Base-by-base conservation (phyloP, 2,329 filamentous ascomycete species). In the Botrytis deweyae region DNA sequence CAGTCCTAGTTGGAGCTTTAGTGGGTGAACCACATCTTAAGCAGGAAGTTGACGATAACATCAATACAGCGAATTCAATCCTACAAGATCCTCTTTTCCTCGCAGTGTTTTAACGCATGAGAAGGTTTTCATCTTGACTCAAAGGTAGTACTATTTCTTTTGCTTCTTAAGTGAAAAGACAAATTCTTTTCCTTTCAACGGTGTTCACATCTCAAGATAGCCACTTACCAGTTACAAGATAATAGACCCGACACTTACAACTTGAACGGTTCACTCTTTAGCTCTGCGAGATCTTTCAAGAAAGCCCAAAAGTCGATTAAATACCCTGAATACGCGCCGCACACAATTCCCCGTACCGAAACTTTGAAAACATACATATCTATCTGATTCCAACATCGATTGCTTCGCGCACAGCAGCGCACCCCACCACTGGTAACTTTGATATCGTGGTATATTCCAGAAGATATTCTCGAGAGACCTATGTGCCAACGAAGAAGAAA, bases 401-500 rank as follows among this genome's bases (percentile, higher is more conserved):
- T 72, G 66, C 72, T 62, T 70, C 40, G 67, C 58, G 72, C 72
- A 59, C 65, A 40, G 38, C 4, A 66, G 70, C 59, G 70, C 70
- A 67, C 44, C 70, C 62, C 44, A 72, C 70, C 61, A 52, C 44
- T 36, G 36, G 61, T 66, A 33, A 70, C 46, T 55, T 55, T 72
- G 61, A 62, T 74, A 75, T 76, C 75, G 72, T 76, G 73, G 78
- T 80, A 76, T 76, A 80, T 80, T 78, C 78, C 65, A 74, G 64
- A 74, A 74, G 68, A 73, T 61, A 72, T 65, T 69, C 78, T 75
- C 75, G 73, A 76, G 76, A 80, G 75, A 79, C 77, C 75, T 79
- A 81, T 81, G 80, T 81, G 76, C 80, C 78, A 80, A 80, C 79
- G 78, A 81, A 79, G 78, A 80, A 80, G 73, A 73, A 75, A 77